Evolutionary conservation across 192 early-diverging fungal genomes (phyloP).

Genomic region (Coemansia umbellata): DNA sequence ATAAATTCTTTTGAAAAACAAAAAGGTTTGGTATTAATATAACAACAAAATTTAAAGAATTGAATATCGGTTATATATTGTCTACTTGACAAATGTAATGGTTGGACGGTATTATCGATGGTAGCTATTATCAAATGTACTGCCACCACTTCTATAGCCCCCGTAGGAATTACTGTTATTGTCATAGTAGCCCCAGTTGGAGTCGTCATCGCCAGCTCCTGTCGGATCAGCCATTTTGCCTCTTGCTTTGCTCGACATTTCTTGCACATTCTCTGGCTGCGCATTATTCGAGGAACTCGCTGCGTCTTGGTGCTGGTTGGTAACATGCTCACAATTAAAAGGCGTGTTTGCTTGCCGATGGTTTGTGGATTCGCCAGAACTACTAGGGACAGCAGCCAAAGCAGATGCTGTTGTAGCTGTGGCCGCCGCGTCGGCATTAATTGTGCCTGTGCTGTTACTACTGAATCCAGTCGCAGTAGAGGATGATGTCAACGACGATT

Average conservation of each 20-base stretch:
- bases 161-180: conserved; percentile 8
- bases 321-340: not conserved
- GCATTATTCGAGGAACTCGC: not conserved
- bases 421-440: conserved; percentile 1
- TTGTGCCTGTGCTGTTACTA: conserved; percentile 1
- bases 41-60: too few relatives aligned
- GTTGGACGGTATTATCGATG: too few relatives aligned
- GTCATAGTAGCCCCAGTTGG: conserved; percentile 2
- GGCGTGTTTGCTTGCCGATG: too few relatives aligned
- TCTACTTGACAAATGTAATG: too few relatives aligned
- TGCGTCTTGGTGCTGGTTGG: conserved; percentile 5
- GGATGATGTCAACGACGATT: conserved; percentile 2
- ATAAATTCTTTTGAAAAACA: too few relatives aligned
- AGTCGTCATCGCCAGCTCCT: not conserved
- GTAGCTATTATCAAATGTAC: not conserved
- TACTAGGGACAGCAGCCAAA: too few relatives aligned
- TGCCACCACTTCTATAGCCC: not conserved
- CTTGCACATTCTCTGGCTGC: not conserved
- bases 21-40: too few relatives aligned
- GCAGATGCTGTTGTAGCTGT: not conserved
- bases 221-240: conserved; percentile 44
- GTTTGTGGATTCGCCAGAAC: too few relatives aligned
- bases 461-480: conserved; percentile 3
- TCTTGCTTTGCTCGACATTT: conserved; percentile 43
- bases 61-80: too few relatives aligned